Evolutionary conservation across 2,329 filamentous ascomycete species (phyloP), one percentile per base, ranked within the genome.

Genomic region (Nemania sp.): DNA sequence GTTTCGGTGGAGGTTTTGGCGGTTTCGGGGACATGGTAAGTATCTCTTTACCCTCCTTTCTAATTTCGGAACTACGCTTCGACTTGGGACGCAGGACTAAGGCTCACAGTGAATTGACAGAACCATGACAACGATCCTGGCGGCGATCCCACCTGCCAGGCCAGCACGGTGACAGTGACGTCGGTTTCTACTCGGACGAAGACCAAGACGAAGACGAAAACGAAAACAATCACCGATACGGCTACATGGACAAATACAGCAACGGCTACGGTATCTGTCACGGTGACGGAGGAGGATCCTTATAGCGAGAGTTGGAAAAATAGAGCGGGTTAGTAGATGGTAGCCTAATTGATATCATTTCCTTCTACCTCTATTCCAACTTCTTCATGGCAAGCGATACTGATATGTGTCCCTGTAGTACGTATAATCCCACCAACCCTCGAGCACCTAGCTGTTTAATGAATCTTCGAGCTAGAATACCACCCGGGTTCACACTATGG

Each of bases 331-430:
- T 59, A 70, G 68, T 70, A 63, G 53, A 60, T 65, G 43, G 13
- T 58, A 59, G 53, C 27, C 43, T 60, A 56, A 6, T 43, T 26
- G n/a, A 66, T 62, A 47, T 54, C 32, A 55, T 15, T 63, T n/a
- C 54, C 58, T 47, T 55, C 49, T 27, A 29, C 47, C 55, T 62
- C 26, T 53, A 51, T 62, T 45, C 55, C 41, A 24, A 47, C 20
- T 18, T 26, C 27, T 13, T 62, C 49, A 29, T 7, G 35, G 27
- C 29, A 61, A 51, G 35, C 45, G 53, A 66, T 68, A 35, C 68
- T 70, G 54, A 70, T 66, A 51, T 38, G 35, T 68, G 51, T 55
- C 51, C 15, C 22, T 59, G 55, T 64, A 70, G 68, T 70, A 68
- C 53, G 68, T 68, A 43, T 63, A 52, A 10, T n/a, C 38, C 32